Conservation (phyloP, 2,329 filamentous ascomycete genomes). For the Corynespora cassiicola region DNA sequence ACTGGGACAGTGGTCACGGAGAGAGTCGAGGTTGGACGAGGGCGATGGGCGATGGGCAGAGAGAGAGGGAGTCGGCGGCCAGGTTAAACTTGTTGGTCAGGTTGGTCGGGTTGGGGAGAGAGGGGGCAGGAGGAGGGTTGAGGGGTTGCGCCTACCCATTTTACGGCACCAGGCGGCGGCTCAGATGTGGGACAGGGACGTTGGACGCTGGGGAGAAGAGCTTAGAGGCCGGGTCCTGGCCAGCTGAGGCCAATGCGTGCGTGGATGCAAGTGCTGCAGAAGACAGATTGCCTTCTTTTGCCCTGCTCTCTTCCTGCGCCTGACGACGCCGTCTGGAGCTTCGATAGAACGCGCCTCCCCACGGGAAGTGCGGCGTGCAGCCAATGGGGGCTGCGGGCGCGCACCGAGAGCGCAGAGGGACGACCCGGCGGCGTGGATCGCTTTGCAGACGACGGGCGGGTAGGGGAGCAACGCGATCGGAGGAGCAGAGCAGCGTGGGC, state of each 20-base stretch:
- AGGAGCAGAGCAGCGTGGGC: too few relatives aligned
- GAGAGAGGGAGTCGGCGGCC: too few relatives aligned
- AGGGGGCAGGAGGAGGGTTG: conserved; percentile 6
- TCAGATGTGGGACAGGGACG: conserved; percentile 18
- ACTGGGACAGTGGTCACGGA: background rate
- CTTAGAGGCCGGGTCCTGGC: conserved; percentile 30
- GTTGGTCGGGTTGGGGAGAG: conserved; percentile 4
- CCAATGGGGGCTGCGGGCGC: conserved; percentile 34
- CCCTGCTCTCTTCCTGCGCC: conserved; percentile 26
- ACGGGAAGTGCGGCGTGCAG: conserved; percentile 26
- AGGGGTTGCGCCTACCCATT: conserved; percentile 15
- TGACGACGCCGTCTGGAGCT: conserved; percentile 37
- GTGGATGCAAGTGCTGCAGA: conserved; percentile 35
- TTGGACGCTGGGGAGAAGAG: conserved; percentile 13
- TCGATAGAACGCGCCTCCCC: conserved; percentile 34
- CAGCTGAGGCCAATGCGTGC: conserved; percentile 41
- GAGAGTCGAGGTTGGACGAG: conserved; percentile 1
- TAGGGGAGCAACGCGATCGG: conserved; percentile 14
- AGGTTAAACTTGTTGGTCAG: too few relatives aligned
- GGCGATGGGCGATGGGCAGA: conserved; percentile 3
- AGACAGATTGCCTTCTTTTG: conserved; percentile 39
- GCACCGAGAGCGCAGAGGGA: conserved; percentile 26
- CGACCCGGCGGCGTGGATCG: conserved; percentile 17
- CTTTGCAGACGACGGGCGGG: conserved; percentile 8
- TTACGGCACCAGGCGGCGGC: conserved; percentile 16